A percentile compares a stretch with the other conserved stretches of the same genome.
phyloP scores from a whole-genome alignment of 177 flowering plant genomes.

The Vitis hybrid region DNA sequence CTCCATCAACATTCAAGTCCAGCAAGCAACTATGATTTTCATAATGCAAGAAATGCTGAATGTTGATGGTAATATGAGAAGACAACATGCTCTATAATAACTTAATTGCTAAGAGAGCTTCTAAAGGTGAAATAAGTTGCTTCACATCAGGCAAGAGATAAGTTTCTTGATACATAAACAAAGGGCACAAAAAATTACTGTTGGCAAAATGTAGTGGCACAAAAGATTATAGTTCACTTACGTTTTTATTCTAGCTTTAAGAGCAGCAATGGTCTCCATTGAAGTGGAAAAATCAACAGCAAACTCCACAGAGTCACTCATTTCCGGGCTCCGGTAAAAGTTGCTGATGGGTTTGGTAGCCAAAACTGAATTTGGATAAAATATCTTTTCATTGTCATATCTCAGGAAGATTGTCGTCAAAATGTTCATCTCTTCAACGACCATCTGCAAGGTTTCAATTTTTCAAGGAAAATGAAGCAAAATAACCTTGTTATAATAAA shows the following conservation, averaged over 20 bases:
- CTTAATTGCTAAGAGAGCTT: too few species aligned
- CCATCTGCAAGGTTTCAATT: conserved; percentile 49
- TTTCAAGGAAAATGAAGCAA: conserved; percentile 1
- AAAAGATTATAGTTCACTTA: conserved; percentile 31
- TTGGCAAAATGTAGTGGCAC: too few species aligned
- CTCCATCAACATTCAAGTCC: too few species aligned
- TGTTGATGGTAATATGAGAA: too few species aligned
- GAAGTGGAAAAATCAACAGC: conserved; percentile 67
- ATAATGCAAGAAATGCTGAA: too few species aligned
- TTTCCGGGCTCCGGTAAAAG: conserved; percentile 84
- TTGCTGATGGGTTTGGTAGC: conserved; percentile 83
- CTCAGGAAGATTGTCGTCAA: conserved; percentile 77
- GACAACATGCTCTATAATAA: too few species aligned
- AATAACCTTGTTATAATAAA: conserved; percentile 1
- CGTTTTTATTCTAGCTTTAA: conserved; percentile 63
- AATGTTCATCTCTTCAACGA: conserved; percentile 94
- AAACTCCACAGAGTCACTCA: conserved; percentile 82
- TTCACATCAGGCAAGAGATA: neutral
- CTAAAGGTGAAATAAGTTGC: neutral
- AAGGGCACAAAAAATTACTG: neutral
- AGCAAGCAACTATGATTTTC: too few species aligned
- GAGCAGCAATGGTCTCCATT: conserved; percentile 51
- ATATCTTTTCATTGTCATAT: conserved; percentile 83
- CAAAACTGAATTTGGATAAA: conserved; percentile 80
- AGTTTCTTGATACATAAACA: neutral